phyloP scores from a whole-genome alignment of 2,329 filamentous ascomycete species.

The Hypomyces perniciosus region DNA sequence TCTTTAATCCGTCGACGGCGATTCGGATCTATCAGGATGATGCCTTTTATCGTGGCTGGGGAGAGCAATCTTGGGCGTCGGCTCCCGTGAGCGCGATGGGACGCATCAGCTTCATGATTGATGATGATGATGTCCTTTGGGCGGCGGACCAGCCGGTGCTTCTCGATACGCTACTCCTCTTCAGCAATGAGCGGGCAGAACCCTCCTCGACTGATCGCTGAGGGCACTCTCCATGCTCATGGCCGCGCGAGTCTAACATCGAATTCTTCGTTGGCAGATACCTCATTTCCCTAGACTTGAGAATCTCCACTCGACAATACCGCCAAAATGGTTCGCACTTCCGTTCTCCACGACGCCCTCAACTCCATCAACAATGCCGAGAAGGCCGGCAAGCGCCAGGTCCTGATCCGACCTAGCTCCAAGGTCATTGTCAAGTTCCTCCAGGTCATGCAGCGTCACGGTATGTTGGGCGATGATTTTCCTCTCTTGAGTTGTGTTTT shows the following conservation, averaged over 20 bases:
- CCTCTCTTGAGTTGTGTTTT: not conserved
- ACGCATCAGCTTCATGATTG: slow-evolving; percentile 1
- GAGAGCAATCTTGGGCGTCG: slow-evolving; percentile 52
- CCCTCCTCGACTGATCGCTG: slow-evolving; percentile 49
- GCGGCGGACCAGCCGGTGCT: slow-evolving; percentile 14
- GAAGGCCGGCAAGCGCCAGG: slow-evolving; percentile 99
- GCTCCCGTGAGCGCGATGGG: slow-evolving; percentile 16
- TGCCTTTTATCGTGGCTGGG: slow-evolving; percentile 49
- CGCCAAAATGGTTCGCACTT: slow-evolving; percentile 97
- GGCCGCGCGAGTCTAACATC: slow-evolving; percentile 58
- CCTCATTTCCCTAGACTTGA: slow-evolving; percentile 67
- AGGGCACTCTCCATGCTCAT: slow-evolving; percentile 67
- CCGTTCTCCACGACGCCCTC: slow-evolving; percentile 98
- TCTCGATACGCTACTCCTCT: slow-evolving; percentile 58
- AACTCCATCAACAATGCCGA: slow-evolving; percentile 99
- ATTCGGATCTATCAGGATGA: slow-evolving; percentile 33
- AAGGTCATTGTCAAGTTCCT: slow-evolving; percentile 99
- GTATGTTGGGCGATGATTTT: slow-evolving; percentile 55
- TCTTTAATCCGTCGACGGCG: slow-evolving; percentile 22
- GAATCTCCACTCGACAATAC: slow-evolving; percentile 61
- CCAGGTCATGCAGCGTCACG: slow-evolving; percentile 98
- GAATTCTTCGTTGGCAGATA: slow-evolving; percentile 45
- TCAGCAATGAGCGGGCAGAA: slow-evolving; percentile 63
- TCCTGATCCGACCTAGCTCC: slow-evolving; percentile 93
- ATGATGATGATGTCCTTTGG: slow-evolving; percentile 10